Conservation (phyloP, 2,329 filamentous ascomycete species). For the Exophiala alcalophila region DNA sequence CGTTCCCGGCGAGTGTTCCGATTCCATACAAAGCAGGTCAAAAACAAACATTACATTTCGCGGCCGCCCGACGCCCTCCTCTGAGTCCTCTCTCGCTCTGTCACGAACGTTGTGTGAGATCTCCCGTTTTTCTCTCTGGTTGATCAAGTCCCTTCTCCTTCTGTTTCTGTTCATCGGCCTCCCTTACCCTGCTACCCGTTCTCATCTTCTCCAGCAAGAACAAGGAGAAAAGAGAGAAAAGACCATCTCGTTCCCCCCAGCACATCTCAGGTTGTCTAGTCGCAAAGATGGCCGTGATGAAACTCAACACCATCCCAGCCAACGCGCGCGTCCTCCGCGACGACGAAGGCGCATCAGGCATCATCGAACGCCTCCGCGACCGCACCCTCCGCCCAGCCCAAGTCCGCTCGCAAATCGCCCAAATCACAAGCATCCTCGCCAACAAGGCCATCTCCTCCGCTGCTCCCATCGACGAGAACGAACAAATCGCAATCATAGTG, state of each 20-base stretch:
- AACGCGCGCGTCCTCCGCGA: background rate
- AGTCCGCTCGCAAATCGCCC: conserved; percentile 29
- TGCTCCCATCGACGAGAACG: conserved; percentile 16
- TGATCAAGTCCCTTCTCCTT: too few species aligned
- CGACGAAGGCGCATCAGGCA: background rate
- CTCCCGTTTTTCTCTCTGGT: too few species aligned
- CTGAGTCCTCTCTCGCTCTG: too few species aligned
- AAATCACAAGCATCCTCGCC: conserved; percentile 31
- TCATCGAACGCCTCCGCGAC: conserved; percentile 8
- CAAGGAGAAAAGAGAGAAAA: too few species aligned
- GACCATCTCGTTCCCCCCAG: background rate
- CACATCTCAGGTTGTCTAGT: background rate
- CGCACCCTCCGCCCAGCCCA: conserved; percentile 15
- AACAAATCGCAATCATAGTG: conserved; percentile 36
- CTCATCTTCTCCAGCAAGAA: too few species aligned
- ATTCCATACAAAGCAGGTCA: too few species aligned
- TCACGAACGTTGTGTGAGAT: too few species aligned
- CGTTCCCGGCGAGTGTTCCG: too few species aligned
- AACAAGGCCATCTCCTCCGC: conserved; percentile 27
- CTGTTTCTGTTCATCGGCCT: too few species aligned
- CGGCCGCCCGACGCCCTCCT: too few species aligned
- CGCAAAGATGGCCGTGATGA: background rate
- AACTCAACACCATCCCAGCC: background rate
- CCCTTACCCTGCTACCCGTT: background rate
- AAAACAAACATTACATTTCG: too few species aligned